Conservation (phyloP, 257 asterid genomes). For the Thymus mandschuricus region DNA sequence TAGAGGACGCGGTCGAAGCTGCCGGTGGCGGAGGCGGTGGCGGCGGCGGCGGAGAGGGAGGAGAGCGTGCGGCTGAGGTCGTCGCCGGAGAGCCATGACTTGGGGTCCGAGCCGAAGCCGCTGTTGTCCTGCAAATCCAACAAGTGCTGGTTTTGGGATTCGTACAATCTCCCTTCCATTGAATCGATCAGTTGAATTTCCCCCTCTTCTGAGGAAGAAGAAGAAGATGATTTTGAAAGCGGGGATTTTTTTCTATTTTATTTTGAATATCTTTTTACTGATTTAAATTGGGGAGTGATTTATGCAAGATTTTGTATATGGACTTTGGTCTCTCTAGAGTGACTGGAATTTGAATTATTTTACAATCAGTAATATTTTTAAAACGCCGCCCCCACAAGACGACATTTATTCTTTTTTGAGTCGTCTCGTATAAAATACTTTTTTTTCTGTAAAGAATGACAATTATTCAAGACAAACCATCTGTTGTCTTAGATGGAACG, state of each 20-base stretch:
- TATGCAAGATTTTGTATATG: neutral
- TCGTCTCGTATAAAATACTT: too few relatives aligned
- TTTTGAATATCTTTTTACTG: neutral
- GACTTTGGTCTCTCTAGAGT: slow-evolving; percentile 1
- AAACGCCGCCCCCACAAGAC: too few relatives aligned
- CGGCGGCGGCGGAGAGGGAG: slow-evolving; percentile 62
- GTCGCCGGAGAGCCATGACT: slow-evolving; percentile 77
- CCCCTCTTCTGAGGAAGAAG: neutral
- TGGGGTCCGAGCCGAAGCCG: slow-evolving; percentile 62
- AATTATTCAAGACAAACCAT: too few relatives aligned
- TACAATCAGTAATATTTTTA: too few relatives aligned
- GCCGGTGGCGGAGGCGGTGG: slow-evolving; percentile 64
- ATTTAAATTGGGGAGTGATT: neutral
- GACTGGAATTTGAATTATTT: slow-evolving; percentile 13
- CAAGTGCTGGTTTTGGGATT: slow-evolving; percentile 52
- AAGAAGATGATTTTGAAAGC: slow-evolving; percentile 16
- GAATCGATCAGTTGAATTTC: slow-evolving; percentile 23
- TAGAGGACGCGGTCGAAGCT: slow-evolving; percentile 73
- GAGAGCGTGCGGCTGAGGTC: slow-evolving; percentile 59
- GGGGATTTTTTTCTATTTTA: neutral
- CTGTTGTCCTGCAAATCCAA: slow-evolving; percentile 64
- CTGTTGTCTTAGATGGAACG: too few relatives aligned
- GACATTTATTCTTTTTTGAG: too few relatives aligned
- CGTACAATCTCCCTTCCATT: slow-evolving; percentile 42
- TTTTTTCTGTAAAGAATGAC: too few relatives aligned